phyloP scores from a whole-genome alignment of 2,329 filamentous ascomycete genomes.

The Aureobasidium sp. region DNA sequence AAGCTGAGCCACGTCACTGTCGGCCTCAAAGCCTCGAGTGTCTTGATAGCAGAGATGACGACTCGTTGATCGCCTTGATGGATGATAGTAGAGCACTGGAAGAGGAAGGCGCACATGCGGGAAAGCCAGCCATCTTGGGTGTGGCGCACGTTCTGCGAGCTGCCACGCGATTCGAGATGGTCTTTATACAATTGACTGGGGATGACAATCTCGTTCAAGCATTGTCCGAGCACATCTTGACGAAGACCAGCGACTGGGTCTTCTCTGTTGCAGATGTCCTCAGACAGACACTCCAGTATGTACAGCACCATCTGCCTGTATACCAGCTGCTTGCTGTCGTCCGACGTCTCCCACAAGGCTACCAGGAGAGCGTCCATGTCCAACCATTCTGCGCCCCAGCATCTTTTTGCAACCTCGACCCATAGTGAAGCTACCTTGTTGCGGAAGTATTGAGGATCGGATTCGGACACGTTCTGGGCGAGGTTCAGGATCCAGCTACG shows the following conservation, averaged over 20 bases:
- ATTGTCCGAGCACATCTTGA: conserved; percentile 76
- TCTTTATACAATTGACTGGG: conserved; percentile 68
- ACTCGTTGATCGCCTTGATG: conserved; percentile 51
- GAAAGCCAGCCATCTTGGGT: conserved; percentile 82
- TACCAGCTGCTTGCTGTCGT: conserved; percentile 35
- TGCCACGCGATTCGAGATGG: conserved; percentile 57
- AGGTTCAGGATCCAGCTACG: conserved; percentile 73
- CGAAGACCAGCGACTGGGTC: conserved; percentile 78
- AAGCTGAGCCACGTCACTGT: conserved; percentile 83
- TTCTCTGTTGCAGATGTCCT: conserved; percentile 88
- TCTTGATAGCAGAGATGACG: conserved; percentile 65
- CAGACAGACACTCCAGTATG: conserved; percentile 83
- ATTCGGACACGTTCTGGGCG: conserved; percentile 60
- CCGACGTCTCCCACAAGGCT: conserved; percentile 60
- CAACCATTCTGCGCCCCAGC: conserved; percentile 85
- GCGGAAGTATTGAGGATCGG: conserved; percentile 74
- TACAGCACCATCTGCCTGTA: conserved; percentile 84
- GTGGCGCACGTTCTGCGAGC: conserved; percentile 61
- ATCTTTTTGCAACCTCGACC: conserved; percentile 89
- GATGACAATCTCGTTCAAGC: conserved; percentile 90
- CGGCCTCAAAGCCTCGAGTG: conserved; percentile 68
- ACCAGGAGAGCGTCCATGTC: conserved; percentile 85
- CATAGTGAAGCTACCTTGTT: conserved; percentile 94
- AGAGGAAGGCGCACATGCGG: conserved; percentile 36
- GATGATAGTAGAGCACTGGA: conserved; percentile 4